These are phyloP conservation scores for Massospora cicadina DNA, from an alignment of 371 early-diverging fungal genomes.

Conservation along the genomic window DNA sequence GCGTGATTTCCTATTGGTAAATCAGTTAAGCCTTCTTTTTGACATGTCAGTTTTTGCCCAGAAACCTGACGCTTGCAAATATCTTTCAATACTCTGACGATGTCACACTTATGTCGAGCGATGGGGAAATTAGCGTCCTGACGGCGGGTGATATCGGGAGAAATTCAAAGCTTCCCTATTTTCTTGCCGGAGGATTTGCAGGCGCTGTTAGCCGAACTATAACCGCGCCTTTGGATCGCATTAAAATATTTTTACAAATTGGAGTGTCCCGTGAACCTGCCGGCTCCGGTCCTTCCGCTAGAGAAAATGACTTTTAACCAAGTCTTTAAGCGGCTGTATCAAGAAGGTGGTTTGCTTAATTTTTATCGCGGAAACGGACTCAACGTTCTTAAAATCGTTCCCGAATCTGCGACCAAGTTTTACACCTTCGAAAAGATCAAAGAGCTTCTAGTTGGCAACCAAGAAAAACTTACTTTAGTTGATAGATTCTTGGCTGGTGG, in stretches of 20 bases:
- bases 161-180: slow-evolving; percentile 20
- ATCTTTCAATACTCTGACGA: slow-evolving; percentile 41
- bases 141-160: slow-evolving; percentile 24
- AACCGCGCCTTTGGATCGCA: slow-evolving; percentile 63
- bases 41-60: slow-evolving; percentile 3
- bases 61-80: slow-evolving; percentile 12
- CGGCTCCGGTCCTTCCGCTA: slow-evolving; percentile 14
- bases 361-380: slow-evolving; percentile 71
- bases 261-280: slow-evolving; percentile 17
- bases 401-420: slow-evolving; percentile 62
- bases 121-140: slow-evolving; percentile 37
- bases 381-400: slow-evolving; percentile 61
- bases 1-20: slow-evolving; percentile 52
- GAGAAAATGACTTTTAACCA: slow-evolving; percentile 17
- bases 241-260: slow-evolving; percentile 52
- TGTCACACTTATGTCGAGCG: slow-evolving; percentile 32
- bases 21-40: slow-evolving; percentile 4
- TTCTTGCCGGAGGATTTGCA: slow-evolving; percentile 52
- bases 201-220: slow-evolving; percentile 56
- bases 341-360: slow-evolving; percentile 40
- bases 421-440: slow-evolving; percentile 53
- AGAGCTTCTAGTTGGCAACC: slow-evolving; percentile 26
- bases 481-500: slow-evolving; percentile 57
- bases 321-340: slow-evolving; percentile 33
- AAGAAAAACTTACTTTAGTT: slow-evolving; percentile 10